Base-by-base conservation (phyloP, 1,284 basidiomycete genomes). In the Apiotrichum laibachii region DNA sequence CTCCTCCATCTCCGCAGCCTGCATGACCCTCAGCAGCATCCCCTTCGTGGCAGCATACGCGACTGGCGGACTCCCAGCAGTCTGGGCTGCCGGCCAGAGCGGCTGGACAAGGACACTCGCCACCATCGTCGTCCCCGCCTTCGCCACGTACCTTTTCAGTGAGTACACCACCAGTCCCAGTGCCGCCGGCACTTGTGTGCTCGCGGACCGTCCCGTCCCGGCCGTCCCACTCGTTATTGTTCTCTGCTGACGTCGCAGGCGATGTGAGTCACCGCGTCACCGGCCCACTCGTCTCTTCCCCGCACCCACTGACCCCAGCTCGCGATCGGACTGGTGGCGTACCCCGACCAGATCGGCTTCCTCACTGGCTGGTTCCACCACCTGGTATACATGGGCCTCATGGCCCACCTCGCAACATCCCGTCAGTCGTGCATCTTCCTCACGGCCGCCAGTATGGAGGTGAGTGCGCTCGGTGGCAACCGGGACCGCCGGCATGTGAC, bases 361-460 rank as follows among this genome's bases (percentile, higher is more conserved):
- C 67, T 84, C 22, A 85, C 83, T 1, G 85, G 85, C 8, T 86
- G 85, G 85, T 72, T 85, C 31, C 85, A 86, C 64, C 85, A 86
- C 68, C 72, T 76, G 65, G 70, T 81, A 12, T 86, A 86, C 67
- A 71, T 85, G 43, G 70, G 77, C 33, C 69, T 86, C 19, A 81
- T 84, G 60, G 76, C 82, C 47, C 72, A 81, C 63, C 69, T 81
- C 2, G 70, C 81, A 21, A 72, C 78, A 40, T 64, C 68, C 8
- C 69, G 65, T 3, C 81, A 80, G 77, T 70, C 80, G 5, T 79
- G 82, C 50, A 72, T 85, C 16, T 85, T 86, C 65, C 76, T 80
- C 48, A 64, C 83, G 13, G 79, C 72, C 6, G 78, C 80, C 3
- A 63, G 81, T 40, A 85, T 86, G 85, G 85, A 86, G 63, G 73